Conservation (phyloP, 2,329 filamentous ascomycete genomes). For the Didymosphaeria variabile region DNA sequence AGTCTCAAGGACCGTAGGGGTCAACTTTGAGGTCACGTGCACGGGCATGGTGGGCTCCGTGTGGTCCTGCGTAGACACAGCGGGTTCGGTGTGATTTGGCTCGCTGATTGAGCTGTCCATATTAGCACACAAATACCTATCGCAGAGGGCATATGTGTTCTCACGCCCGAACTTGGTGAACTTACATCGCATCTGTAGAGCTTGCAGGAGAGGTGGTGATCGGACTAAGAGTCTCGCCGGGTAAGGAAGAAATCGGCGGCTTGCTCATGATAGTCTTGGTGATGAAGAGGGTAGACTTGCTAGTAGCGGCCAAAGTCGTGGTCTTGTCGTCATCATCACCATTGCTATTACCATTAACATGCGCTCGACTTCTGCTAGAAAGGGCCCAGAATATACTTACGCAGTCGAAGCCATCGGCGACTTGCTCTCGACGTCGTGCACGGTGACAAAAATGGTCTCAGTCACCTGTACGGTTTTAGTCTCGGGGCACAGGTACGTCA, state of each 20-base stretch:
- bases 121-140: neutral
- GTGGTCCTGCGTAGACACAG: neutral
- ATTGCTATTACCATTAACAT: neutral
- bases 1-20: neutral
- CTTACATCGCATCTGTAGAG: neutral
- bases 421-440: constrained; percentile 3
- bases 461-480: constrained; percentile 7
- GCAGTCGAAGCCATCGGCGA: neutral
- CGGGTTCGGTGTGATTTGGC: neutral
- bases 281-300: constrained; percentile 3
- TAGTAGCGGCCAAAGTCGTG: neutral
- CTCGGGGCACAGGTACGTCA: constrained; percentile 20
- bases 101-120: neutral
- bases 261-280: constrained; percentile 7
- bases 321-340: constrained; percentile 5
- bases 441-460: constrained; percentile 16
- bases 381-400: neutral
- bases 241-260: neutral
- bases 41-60: neutral
- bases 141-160: too few species aligned
- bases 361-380: neutral
- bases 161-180: neutral
- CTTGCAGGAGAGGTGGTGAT: neutral
- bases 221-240: neutral
- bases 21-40: neutral